Conservation (phyloP, 2,329 filamentous ascomycete genomes). For the Macrophomina tecta region DNA sequence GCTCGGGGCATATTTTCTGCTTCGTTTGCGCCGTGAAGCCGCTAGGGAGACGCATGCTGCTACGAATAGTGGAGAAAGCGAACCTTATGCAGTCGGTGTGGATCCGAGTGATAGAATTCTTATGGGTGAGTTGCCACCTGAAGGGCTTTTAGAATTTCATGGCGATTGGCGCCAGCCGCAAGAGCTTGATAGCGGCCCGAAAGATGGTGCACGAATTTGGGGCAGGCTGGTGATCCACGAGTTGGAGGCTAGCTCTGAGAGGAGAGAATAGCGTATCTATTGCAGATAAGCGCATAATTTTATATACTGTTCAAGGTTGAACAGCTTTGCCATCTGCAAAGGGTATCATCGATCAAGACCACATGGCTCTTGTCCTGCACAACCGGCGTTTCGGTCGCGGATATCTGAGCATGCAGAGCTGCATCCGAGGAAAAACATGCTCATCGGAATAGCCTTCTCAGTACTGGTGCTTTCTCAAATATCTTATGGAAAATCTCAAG, state of each 20-base stretch:
- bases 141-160: neutral
- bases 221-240: neutral
- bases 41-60: neutral
- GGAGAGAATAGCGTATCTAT: no score
- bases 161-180: neutral
- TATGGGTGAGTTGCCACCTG: neutral
- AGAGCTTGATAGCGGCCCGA: neutral
- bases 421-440: no score
- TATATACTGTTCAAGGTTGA: no score
- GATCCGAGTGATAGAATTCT: neutral
- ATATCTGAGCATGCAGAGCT: no score
- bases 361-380: no score
- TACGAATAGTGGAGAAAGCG: neutral
- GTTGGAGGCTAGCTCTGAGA: neutral
- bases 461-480: no score
- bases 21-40: neutral
- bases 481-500: no score
- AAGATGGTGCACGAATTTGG: neutral
- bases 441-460: no score
- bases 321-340: no score
- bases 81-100: neutral
- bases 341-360: no score
- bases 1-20: neutral
- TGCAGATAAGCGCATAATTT: no score
- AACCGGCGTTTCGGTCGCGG: no score